Evolutionary conservation across 306 rosid genomes (phyloP).

Genomic region (Vicia faba): DNA sequence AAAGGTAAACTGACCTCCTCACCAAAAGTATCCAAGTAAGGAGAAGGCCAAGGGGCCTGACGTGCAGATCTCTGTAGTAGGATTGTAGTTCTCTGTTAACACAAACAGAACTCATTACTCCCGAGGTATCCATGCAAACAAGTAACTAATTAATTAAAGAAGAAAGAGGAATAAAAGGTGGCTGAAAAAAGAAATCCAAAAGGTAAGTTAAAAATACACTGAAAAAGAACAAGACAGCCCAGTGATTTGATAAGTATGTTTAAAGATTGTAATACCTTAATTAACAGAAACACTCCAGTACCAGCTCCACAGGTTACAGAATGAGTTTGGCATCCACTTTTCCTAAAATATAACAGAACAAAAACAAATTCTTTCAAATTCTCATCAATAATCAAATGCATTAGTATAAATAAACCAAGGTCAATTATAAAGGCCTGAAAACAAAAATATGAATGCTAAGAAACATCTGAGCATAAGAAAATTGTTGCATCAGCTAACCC

Average conservation of each 20-base stretch:
- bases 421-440: slow-evolving; percentile 15
- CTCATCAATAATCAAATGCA: slow-evolving; percentile 30
- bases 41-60: slow-evolving; percentile 97
- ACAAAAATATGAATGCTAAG: not conserved
- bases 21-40: slow-evolving; percentile 91
- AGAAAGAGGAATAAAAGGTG: slow-evolving; percentile 7
- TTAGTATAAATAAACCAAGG: slow-evolving; percentile 17
- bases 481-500: not conserved
- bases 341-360: slow-evolving; percentile 50
- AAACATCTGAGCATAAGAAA: slow-evolving; percentile 3
- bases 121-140: slow-evolving; percentile 2
- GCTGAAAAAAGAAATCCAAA: slow-evolving; percentile 17
- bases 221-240: slow-evolving; percentile 5
- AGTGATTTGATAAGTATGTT: slow-evolving; percentile 23
- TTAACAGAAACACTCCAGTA: slow-evolving; percentile 85
- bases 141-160: slow-evolving; percentile 13
- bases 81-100: slow-evolving; percentile 77
- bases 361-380: slow-evolving; percentile 28
- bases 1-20: no score
- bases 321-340: slow-evolving; percentile 89
- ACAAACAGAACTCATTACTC: slow-evolving; percentile 28
- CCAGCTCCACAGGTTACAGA: slow-evolving; percentile 91
- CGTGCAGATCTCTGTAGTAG: slow-evolving; percentile 91
- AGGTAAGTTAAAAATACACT: not conserved
- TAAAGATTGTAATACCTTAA: slow-evolving; percentile 52